These are phyloP conservation scores for Hypholoma fasciculare DNA, from an alignment of 768 basidiomycete genomes.

Conservation along the genomic window DNA sequence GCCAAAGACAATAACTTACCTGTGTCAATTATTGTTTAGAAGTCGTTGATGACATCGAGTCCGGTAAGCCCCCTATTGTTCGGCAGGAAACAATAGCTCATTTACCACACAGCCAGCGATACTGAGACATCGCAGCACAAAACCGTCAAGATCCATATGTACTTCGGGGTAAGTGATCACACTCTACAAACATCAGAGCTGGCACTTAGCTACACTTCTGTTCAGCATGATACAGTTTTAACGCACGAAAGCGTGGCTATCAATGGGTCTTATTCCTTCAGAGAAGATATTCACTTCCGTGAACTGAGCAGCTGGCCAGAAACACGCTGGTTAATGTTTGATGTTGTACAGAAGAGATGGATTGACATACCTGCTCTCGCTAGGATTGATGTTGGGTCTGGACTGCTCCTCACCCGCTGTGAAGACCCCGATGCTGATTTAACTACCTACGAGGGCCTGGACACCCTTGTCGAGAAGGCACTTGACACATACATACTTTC, in stretches of 20 bases:
- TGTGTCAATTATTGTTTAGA: background rate
- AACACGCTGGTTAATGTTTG: background rate
- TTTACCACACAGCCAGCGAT: background rate
- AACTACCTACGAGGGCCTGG: background rate
- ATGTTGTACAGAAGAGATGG: background rate
- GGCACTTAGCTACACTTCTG: background rate
- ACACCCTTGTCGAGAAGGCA: background rate
- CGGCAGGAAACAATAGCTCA: too few relatives aligned
- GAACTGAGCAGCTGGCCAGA: background rate
- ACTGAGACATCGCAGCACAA: background rate
- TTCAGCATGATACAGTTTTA: background rate
- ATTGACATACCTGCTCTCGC: background rate
- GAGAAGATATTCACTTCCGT: background rate
- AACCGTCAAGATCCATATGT: background rate
- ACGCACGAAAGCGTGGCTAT: background rate
- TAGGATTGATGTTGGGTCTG: background rate
- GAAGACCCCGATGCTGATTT: background rate
- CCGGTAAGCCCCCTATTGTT: too few relatives aligned
- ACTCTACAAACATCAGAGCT: background rate
- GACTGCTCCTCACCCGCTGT: background rate
- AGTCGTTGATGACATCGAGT: background rate
- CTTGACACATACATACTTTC: background rate
- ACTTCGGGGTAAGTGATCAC: background rate
- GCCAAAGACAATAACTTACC: background rate
- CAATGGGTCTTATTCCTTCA: background rate